These are phyloP conservation scores for Nemophila menziesii DNA, from an alignment of 257 asterid genomes.

Conservation along the genomic window DNA sequence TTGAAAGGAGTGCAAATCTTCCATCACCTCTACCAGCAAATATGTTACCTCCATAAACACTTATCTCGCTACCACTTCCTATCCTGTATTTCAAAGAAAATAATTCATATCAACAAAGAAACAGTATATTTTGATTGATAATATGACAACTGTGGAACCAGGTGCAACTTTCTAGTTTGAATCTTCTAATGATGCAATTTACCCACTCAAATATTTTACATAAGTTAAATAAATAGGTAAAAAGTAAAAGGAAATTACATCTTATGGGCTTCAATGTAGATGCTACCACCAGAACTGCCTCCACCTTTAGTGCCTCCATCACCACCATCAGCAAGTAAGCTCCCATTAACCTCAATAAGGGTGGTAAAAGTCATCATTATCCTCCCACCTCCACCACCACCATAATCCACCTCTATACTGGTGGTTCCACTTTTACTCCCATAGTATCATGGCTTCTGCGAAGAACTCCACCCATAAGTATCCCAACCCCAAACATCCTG, in stretches of 20 bases:
- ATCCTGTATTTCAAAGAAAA: conserved; percentile 58
- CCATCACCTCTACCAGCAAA: conserved; percentile 99
- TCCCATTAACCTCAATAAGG: conserved; percentile 1
- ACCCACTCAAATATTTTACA: too few relatives aligned
- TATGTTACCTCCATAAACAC: conserved; percentile 93
- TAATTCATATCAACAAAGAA: too few relatives aligned
- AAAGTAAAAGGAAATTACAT: background rate
- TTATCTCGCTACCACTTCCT: conserved; percentile 71
- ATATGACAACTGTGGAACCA: too few relatives aligned
- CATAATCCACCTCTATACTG: background rate
- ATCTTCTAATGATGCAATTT: too few relatives aligned
- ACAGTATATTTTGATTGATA: too few relatives aligned
- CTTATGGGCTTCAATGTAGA: background rate
- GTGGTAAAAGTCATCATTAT: background rate
- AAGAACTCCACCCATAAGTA: background rate
- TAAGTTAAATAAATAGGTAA: too few relatives aligned
- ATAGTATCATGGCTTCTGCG: background rate
- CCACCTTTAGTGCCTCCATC: background rate
- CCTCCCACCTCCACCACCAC: conserved; percentile 2
- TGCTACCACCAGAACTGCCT: conserved; percentile 2
- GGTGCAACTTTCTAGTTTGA: too few relatives aligned
- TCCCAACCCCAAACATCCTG: conserved; percentile 4
- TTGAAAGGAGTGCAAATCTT: conserved; percentile 78
- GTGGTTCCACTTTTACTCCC: conserved; percentile 1
- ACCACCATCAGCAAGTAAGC: conserved; percentile 2